These are phyloP conservation scores for Trypanosoma rangeli DNA, from an alignment of 208 protist genomes.

Conservation along the genomic window DNA sequence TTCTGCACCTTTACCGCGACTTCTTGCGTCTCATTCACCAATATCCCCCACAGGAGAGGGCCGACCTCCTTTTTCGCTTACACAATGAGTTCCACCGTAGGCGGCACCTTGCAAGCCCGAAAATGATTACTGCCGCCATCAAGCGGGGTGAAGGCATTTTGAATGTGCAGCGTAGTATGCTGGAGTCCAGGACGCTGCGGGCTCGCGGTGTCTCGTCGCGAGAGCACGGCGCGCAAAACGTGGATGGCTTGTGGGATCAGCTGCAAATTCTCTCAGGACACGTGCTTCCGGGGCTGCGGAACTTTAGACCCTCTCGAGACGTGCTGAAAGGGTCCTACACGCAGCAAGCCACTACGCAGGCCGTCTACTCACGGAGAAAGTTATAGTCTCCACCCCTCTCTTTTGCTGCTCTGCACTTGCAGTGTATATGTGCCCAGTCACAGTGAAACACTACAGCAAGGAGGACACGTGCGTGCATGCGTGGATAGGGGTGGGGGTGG, in stretches of 20 bases:
- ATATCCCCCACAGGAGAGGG: slow-evolving; percentile 61
- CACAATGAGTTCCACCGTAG: slow-evolving; percentile 78
- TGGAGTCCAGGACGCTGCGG: slow-evolving; percentile 38
- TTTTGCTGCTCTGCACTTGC: background rate
- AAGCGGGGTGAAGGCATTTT: slow-evolving; percentile 69
- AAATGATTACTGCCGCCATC: slow-evolving; percentile 65
- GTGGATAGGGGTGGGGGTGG: too few relatives aligned
- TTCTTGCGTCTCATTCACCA: slow-evolving; percentile 84
- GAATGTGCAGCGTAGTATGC: slow-evolving; percentile 54
- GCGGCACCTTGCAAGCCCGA: slow-evolving; percentile 60
- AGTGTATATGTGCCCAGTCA: background rate
- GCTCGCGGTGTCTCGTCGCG: slow-evolving; percentile 35
- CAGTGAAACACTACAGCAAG: background rate
- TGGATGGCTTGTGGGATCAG: slow-evolving; percentile 78
- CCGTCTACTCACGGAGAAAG: slow-evolving; percentile 51
- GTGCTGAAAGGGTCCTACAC: slow-evolving; percentile 46
- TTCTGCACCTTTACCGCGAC: slow-evolving; percentile 69
- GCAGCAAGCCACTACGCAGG: slow-evolving; percentile 38
- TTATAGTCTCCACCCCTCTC: slow-evolving; percentile 13
- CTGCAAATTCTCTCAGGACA: slow-evolving; percentile 65
- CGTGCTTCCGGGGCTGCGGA: slow-evolving; percentile 66
- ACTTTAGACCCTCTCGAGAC: slow-evolving; percentile 43
- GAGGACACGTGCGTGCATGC: too few relatives aligned
- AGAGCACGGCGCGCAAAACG: slow-evolving; percentile 55
- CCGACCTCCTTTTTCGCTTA: slow-evolving; percentile 71